These are phyloP conservation scores for Tolypocladium pustulatum DNA, from an alignment of 2,329 filamentous ascomycete species.

Conservation along the genomic window DNA sequence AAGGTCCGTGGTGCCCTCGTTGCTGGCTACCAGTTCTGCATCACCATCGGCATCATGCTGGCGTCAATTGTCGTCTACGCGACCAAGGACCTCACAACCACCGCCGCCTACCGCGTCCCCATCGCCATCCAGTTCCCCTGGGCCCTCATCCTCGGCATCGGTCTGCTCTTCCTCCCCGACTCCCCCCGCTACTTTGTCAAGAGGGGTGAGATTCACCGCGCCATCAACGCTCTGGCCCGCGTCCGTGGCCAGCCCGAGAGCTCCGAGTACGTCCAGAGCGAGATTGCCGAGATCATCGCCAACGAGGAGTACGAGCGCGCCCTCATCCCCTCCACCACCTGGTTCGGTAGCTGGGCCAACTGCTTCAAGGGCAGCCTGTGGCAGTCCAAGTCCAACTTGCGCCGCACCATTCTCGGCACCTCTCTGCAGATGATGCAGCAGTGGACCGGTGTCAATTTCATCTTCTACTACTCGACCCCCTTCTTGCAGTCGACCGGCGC, in stretches of 20 bases:
- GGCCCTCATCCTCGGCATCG: constrained; percentile 62
- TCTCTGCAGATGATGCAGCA: constrained; percentile 76
- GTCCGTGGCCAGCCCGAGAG: constrained; percentile 65
- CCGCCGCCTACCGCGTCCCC: constrained; percentile 67
- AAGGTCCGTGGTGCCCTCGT: constrained; percentile 71
- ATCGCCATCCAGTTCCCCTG: constrained; percentile 73
- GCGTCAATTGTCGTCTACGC: constrained; percentile 66
- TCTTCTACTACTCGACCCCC: constrained; percentile 78
- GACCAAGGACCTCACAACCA: constrained; percentile 50
- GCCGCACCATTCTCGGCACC: constrained; percentile 60
- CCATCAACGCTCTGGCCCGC: constrained; percentile 49
- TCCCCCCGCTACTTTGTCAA: constrained; percentile 81
- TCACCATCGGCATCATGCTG: constrained; percentile 68
- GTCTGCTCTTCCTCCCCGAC: constrained; percentile 70
- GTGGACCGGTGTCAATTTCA: constrained; percentile 84
- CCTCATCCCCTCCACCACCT: constrained; percentile 53
- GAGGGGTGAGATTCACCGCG: constrained; percentile 57
- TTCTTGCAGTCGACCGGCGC: constrained; percentile 74
- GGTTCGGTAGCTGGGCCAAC: constrained; percentile 57
- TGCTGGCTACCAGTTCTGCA: constrained; percentile 75
- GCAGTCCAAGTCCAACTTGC: constrained; percentile 55
- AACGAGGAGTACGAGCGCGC: constrained; percentile 79
- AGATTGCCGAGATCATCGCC: constrained; percentile 77
- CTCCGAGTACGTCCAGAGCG: constrained; percentile 65
- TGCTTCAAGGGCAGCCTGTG: constrained; percentile 56